These are phyloP conservation scores for Filosporella fistucella DNA, from an alignment of 495 filamentous ascomycete species.

Conservation along the genomic window DNA sequence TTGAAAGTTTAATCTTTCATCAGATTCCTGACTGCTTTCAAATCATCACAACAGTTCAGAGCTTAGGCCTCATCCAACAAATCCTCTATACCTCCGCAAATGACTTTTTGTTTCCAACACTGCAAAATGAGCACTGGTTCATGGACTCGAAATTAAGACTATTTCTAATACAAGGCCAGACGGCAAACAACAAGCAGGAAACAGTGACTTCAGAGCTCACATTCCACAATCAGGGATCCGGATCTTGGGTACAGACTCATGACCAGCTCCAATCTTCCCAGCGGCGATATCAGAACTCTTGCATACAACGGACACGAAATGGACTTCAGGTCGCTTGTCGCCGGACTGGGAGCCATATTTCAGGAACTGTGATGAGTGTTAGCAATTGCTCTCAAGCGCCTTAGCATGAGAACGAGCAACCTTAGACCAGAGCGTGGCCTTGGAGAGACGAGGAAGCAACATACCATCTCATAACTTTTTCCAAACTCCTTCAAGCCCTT, in stretches of 20 bases:
- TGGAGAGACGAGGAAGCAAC: background rate
- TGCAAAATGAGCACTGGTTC: background rate
- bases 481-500: constrained; percentile 9
- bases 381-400: background rate
- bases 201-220: background rate
- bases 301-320: constrained; percentile 12
- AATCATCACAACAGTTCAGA: background rate
- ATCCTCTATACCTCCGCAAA: background rate
- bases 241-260: background rate
- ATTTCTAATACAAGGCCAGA: background rate
- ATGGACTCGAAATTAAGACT: constrained; percentile 6
- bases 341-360: background rate
- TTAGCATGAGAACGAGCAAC: no score
- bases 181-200: background rate
- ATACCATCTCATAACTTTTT: background rate
- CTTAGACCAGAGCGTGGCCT: no score
- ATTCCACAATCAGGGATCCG: background rate
- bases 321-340: constrained; percentile 3
- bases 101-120: no score
- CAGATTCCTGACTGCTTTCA: background rate
- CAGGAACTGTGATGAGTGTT: background rate
- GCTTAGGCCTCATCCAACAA: background rate
- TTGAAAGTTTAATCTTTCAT: background rate
- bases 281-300: background rate
- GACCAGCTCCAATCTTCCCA: background rate